Evolutionary conservation across 805 yeast species (phyloP).

Genomic region (Metschnikowia hibisci): DNA sequence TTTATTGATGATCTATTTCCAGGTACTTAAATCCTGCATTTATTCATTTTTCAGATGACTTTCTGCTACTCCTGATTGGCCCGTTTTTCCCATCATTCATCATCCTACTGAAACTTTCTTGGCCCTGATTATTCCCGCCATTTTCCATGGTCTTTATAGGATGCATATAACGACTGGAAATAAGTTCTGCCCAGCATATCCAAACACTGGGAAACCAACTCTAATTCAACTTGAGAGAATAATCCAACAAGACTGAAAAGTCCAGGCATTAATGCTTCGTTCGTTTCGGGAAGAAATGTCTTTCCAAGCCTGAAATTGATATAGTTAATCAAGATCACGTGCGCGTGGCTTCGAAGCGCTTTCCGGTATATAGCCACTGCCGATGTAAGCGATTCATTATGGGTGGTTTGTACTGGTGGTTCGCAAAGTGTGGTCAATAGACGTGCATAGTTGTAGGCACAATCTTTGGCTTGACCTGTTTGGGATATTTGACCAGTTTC

Average conservation of each 20-base stretch:
- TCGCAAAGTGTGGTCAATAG: constrained; percentile 69
- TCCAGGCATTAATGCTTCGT: constrained; percentile 49
- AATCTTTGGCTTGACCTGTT: background rate
- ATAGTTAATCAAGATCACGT: constrained; percentile 56
- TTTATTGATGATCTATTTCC: too few species aligned
- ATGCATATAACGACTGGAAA: constrained; percentile 63
- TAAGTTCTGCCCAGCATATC: constrained; percentile 68
- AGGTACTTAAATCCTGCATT: too few species aligned
- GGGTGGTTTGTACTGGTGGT: constrained; percentile 44
- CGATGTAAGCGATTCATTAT: constrained; percentile 45
- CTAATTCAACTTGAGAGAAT: constrained; percentile 63
- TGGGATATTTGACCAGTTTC: constrained; percentile 14
- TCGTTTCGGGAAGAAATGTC: constrained; percentile 45
- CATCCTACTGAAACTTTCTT: too few species aligned
- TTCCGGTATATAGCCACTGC: constrained; percentile 52
- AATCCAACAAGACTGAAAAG: constrained; percentile 65
- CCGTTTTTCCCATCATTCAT: too few species aligned
- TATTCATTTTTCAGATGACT: too few species aligned
- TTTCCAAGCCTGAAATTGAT: constrained; percentile 48
- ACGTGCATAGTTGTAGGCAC: constrained; percentile 51
- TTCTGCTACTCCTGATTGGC: too few species aligned
- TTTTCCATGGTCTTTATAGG: constrained; percentile 73
- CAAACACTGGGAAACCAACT: constrained; percentile 55
- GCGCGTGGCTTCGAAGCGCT: constrained; percentile 60
- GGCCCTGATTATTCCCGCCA: constrained; percentile 51